These are phyloP conservation scores for Cordia subcordata DNA, from an alignment of 257 asterid genomes.

Conservation along the genomic window DNA sequence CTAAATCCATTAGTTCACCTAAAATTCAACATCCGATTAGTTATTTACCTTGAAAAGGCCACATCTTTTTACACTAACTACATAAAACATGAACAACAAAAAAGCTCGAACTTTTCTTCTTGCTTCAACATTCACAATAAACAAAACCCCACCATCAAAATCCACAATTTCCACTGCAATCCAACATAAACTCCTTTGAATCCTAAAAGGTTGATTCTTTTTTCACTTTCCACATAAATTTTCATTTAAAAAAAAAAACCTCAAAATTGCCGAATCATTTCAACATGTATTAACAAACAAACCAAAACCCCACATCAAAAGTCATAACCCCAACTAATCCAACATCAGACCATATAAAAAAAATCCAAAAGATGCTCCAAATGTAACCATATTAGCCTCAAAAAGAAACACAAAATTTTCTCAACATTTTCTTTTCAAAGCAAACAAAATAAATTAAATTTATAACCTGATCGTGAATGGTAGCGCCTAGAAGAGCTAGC, in stretches of 20 bases:
- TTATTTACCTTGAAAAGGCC: neutral
- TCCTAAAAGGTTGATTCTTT: neutral
- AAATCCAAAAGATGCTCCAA: neutral
- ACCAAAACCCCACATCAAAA: too few relatives aligned
- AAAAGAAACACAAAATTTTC: neutral
- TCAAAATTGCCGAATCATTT: conserved; percentile 7
- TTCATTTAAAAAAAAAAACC: neutral
- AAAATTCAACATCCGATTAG: neutral
- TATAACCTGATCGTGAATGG: conserved; percentile 70
- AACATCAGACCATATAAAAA: too few relatives aligned
- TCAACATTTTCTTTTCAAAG: neutral
- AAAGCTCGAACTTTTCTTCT: neutral
- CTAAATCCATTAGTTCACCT: neutral
- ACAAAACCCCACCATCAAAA: neutral
- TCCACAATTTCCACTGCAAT: conserved; percentile 1
- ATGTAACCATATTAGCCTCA: neutral
- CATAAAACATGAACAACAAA: neutral
- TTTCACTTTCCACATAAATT: conserved; percentile 1
- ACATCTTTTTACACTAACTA: neutral
- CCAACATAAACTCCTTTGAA: neutral
- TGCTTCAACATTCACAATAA: neutral
- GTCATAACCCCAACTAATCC: too few relatives aligned
- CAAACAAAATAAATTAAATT: conserved; percentile 7
- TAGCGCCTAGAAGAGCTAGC: conserved; percentile 48
- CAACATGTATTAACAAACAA: too few relatives aligned